Percentiles rank a stretch among this genome's conserved stretches.
Conservation (phyloP, 1,284 basidiomycete species). For the Tranzscheliella williamsii region DNA sequence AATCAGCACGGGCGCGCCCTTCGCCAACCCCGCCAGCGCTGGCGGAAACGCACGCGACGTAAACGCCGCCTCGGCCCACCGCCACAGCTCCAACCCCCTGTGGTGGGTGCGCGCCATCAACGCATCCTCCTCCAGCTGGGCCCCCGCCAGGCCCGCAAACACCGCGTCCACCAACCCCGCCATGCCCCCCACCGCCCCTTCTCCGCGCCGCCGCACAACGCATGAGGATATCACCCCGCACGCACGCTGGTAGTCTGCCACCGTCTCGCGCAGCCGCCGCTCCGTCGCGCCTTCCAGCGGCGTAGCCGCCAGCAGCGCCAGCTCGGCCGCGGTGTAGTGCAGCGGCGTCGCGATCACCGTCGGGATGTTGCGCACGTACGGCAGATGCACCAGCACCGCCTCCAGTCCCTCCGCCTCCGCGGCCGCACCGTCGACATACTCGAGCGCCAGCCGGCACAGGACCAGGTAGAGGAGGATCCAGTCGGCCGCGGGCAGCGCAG, state of each 20-base stretch:
- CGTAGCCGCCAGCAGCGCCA: constrained; percentile 30
- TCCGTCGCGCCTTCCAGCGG: constrained; percentile 33
- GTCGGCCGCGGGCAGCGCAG: constrained; percentile 4
- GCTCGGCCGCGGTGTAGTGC: constrained; percentile 25
- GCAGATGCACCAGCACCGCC: constrained; percentile 6
- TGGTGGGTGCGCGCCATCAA: constrained; percentile 5
- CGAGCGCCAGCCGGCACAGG: constrained; percentile 4
- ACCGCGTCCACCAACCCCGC: neutral
- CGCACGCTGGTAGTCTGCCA: constrained; percentile 5
- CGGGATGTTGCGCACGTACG: constrained; percentile 42
- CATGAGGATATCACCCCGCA: neutral
- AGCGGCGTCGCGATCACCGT: constrained; percentile 28
- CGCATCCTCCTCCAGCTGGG: neutral
- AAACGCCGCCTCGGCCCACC: constrained; percentile 44
- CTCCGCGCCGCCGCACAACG: neutral
- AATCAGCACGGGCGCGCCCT: constrained; percentile 39
- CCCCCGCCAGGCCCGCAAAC: neutral
- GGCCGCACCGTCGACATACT: neutral
- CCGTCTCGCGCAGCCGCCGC: constrained; percentile 13
- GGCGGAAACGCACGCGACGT: constrained; percentile 52
- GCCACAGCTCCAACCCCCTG: constrained; percentile 24
- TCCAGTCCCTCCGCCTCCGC: neutral
- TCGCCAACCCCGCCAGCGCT: constrained; percentile 12
- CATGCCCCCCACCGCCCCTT: neutral
- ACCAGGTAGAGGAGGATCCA: constrained; percentile 37